Evolutionary conservation across 441 rosid genomes (phyloP).

Genomic region (Francoa sonchifolia): DNA sequence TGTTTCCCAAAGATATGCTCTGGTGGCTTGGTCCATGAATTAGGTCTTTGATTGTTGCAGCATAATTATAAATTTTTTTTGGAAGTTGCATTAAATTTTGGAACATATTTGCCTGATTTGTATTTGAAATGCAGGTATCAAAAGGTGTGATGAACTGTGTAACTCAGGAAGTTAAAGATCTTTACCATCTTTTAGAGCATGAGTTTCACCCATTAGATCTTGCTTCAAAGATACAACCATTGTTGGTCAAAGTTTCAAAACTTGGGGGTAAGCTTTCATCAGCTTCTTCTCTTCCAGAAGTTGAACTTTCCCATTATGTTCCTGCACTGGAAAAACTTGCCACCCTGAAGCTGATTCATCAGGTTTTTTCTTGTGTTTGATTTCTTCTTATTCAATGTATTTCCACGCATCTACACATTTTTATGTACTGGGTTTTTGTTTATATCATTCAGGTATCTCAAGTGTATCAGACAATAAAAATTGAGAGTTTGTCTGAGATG

Average conservation of each 20-base stretch:
- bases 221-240: constrained; percentile 64
- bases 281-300: constrained; percentile 86
- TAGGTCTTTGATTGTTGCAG: no score
- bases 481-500: constrained; percentile 65
- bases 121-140: constrained; percentile 37
- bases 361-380: constrained; percentile 33
- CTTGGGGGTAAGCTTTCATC: constrained; percentile 85
- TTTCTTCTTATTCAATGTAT: neutral
- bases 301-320: constrained; percentile 75
- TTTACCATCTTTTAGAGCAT: constrained; percentile 79
- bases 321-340: constrained; percentile 77
- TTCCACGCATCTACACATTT: neutral
- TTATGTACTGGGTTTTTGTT: neutral
- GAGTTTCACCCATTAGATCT: constrained; percentile 83
- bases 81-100: no score
- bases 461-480: constrained; percentile 76
- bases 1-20: no score
- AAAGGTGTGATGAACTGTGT: constrained; percentile 93
- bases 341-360: constrained; percentile 79
- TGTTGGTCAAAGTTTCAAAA: constrained; percentile 65
- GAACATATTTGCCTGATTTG: constrained; percentile 7
- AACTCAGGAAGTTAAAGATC: constrained; percentile 90
- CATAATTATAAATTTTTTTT: no score
- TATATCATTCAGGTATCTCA: constrained; percentile 60
- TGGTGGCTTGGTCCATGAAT: no score